phyloP scores from a whole-genome alignment of 1,284 basidiomycete species.

The Paramarasmius palmivorus region DNA sequence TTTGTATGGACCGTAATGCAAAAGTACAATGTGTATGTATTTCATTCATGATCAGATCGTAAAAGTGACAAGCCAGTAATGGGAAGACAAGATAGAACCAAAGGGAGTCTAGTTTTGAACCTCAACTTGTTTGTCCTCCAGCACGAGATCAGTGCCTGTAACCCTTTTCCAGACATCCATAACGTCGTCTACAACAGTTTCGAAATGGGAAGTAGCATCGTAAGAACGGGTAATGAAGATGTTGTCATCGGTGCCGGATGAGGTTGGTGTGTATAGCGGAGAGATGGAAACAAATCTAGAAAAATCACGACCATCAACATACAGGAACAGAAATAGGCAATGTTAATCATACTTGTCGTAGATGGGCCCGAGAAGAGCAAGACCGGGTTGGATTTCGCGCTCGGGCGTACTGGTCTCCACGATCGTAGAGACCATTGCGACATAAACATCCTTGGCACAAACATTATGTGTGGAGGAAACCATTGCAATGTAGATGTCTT shows the following conservation, averaged over 20 bases:
- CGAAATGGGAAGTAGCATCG: constrained; percentile 98
- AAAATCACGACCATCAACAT: constrained; percentile 11
- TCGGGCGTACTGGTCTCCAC: constrained; percentile 96
- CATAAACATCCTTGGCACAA: constrained; percentile 91
- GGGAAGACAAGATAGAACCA: constrained; percentile 13
- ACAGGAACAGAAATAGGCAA: constrained; percentile 1
- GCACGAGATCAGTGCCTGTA: constrained; percentile 70
- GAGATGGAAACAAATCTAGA: constrained; percentile 87
- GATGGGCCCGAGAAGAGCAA: constrained; percentile 91
- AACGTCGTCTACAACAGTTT: constrained; percentile 96
- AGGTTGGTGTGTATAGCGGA: constrained; percentile 88
- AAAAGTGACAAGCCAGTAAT: constrained; percentile 16
- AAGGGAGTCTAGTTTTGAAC: constrained; percentile 48
- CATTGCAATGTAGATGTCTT: constrained; percentile 98
- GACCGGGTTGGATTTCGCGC: constrained; percentile 88
- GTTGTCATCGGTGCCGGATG: constrained; percentile 79
- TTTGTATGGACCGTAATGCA: not conserved
- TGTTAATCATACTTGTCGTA: constrained; percentile 81
- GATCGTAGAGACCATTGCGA: constrained; percentile 98
- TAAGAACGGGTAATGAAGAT: constrained; percentile 98
- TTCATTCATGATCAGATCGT: constrained; percentile 8
- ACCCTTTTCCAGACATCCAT: constrained; percentile 92
- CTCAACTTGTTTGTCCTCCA: constrained; percentile 83
- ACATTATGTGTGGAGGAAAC: constrained; percentile 98
- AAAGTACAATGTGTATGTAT: not conserved